Base-by-base conservation (phyloP, 1,284 basidiomycete species). In the Pseudozyma thailandica region DNA sequence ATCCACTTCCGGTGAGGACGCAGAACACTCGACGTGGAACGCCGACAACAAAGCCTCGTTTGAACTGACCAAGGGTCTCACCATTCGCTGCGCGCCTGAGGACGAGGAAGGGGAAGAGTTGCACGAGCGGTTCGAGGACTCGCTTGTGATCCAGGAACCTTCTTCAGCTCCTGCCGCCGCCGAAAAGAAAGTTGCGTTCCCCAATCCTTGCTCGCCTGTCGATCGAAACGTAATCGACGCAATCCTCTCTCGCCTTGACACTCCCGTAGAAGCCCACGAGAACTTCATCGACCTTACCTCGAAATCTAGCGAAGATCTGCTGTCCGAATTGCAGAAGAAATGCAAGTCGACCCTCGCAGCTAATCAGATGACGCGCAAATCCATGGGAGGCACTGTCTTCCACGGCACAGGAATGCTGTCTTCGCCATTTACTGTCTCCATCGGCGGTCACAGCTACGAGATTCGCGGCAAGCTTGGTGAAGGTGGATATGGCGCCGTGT, bases 401-500 rank as follows among this genome's bases (percentile, higher is more conserved):
- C 60, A 73, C 16, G 65, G 59, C 33, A 73, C 63, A 3, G 52
- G 62, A 15, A 39, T 44, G 31, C 54, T 65, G 1, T 46, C 55
- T 0, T 48, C 50, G 13, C 50, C 58, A 16, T 74, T 70, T 44
- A 37, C 23, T 10, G 45, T 66, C 18, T 30, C 50, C 13, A 53
- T 73, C 41, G 62, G 63, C 37, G 53, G 57, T n/a, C 20, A 49
- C 28, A 30, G 39, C 6, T 69, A 55, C 37, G 71, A 75, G 45
- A 71, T 98, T 9, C 85, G 86, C 6, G 90, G 90, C 68, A 98
- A 98, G 84, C 87, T 99, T 21, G 96, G 96, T 6, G 95, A 99
- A 85, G 96, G 96, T 6, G 94, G 94, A 0, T 99, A 94, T 77
- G 96, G 95, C 0, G 89, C 91, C 3, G 96, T 98, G 10, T 99